Conservation (phyloP, 2,329 filamentous ascomycete genomes). For the Ascochyta lentis region DNA sequence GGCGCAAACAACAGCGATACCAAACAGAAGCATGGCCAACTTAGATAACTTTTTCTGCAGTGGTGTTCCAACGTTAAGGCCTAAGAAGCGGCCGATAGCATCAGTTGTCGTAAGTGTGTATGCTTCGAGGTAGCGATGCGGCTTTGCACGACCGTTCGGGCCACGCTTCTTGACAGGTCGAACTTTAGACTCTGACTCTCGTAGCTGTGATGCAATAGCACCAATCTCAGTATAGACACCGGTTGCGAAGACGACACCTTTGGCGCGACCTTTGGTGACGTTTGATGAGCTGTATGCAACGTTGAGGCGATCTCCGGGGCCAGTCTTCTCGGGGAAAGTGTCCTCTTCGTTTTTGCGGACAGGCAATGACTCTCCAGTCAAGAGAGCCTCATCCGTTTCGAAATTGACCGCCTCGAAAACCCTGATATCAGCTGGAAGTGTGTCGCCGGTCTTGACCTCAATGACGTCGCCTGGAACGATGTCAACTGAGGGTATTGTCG, state of each 20-base stretch:
- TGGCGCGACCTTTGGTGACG: constrained; percentile 72
- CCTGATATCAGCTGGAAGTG: constrained; percentile 71
- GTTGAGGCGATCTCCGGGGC: constrained; percentile 72
- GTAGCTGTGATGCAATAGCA: constrained; percentile 72
- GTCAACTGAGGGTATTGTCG: constrained; percentile 61
- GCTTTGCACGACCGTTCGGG: constrained; percentile 41
- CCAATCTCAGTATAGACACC: constrained; percentile 78
- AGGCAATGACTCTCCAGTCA: constrained; percentile 74
- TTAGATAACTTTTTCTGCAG: constrained; percentile 48
- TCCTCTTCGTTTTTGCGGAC: constrained; percentile 68
- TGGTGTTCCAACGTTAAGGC: constrained; percentile 50
- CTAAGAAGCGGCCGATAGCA: constrained; percentile 48
- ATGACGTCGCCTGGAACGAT: constrained; percentile 73
- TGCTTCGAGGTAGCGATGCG: constrained; percentile 57
- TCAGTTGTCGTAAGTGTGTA: constrained; percentile 57
- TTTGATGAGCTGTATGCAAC: constrained; percentile 69
- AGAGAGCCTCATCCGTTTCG: constrained; percentile 74
- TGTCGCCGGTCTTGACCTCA: constrained; percentile 68
- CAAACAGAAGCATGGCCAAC: constrained; percentile 43
- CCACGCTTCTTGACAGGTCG: constrained; percentile 55
- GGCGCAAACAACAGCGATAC: constrained; percentile 47
- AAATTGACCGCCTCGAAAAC: constrained; percentile 73
- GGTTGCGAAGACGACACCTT: constrained; percentile 71
- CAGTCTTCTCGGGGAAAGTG: constrained; percentile 59
- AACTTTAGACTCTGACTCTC: constrained; percentile 53